Base-by-base conservation (phyloP, 75 land plant species). In the Cryptomeria japonica region DNA sequence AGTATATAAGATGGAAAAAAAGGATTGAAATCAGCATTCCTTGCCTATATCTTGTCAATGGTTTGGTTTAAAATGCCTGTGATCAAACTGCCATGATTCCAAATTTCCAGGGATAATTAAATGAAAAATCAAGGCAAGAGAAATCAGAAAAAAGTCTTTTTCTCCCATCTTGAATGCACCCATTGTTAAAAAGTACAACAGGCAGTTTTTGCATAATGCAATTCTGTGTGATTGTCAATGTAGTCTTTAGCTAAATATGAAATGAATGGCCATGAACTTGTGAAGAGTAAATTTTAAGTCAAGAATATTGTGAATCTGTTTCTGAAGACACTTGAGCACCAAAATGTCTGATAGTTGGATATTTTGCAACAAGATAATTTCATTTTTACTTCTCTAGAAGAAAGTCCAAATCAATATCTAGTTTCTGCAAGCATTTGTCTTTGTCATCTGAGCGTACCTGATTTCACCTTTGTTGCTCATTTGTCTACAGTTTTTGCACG, bases 401-500 rank as follows among this genome's bases (percentile, higher is more conserved):
- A 12, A 13, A 12, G 18, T 76, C 18, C 12, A 34, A 34, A 42
- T 28, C 0, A 83, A 25, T 18, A 22, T 44, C 44, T 46, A 22
- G 58, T 38, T 19, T 42, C 46, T 38, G 51, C 14, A 42, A 42
- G 53, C 51, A 42, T 28, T 46, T 83, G 47, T 15, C n/a, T 83
- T 41, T 42, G 28, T 86, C 13, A 56, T 58, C 44, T 56, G n/a
- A 56, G 39, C 58, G 25, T 86, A 36, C 39, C 55, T 49, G 19
- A 28, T 9, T 49, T 25, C 31, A 86, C 15, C 72, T 55, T 15
- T 56, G 7, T 56, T 55, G 25, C 53, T 86, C 5, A 22, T 70
- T n/a, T 61, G 44, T 41, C 72, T 85, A 39, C 90, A 92, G 93
- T 92, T 42, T 92, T 92, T 90, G 93, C 93, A 42, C 87, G 93